Base-by-base conservation (phyloP, 2,329 filamentous ascomycete species). In the Eutypella sp. region DNA sequence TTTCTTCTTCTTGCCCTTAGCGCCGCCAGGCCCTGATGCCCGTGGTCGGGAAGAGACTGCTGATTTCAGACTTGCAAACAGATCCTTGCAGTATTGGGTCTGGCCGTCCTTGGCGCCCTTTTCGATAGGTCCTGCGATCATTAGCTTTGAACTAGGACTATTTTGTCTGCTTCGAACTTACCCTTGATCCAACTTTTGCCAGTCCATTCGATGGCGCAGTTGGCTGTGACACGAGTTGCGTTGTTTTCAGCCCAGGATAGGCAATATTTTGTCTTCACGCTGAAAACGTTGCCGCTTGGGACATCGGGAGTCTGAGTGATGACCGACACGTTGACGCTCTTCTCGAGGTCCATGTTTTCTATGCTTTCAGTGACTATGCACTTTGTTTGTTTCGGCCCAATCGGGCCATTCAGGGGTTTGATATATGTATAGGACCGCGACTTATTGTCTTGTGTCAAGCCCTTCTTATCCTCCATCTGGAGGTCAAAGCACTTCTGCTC, bases 161-260 rank as follows among this genome's bases (percentile, higher is more conserved):
- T 33, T 39, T 27, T 9, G 0, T 41, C 18, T 23, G 39, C 27
- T 45, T 52, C 25, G 52, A 42, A 31, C 74, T 63, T 73, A 95
- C 91, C 89, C 72, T 93, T 96, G 39, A 99, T 72, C 93, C 93
- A 99, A 71, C 91, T 96, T 75, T 97, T 99, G 57, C 91, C 91
- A 3, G 85, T 85, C 95, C 95, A 99, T 61, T 99, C 95, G 37
- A 96, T 87, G 2, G 83, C 85, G 64, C 89, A 96, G 55, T 85
- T 96, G 70, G 92, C 85, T 50, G 93, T 82, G 24, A 99, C 71
- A 23, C 90, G 80, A 1, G 95, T 99, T 33, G 82, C 73, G 59
- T 96, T 96, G 51, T 84, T 85, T 42, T 93, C 83, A 4, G 84
- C 90, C 93, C 93, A 99, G 42, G 88, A 88, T 19, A 99, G 75